Evolutionary conservation across 2,329 filamentous ascomycete genomes (phyloP), one percentile per base, ranked within the genome.

Genomic region (Cladosporium velox): DNA sequence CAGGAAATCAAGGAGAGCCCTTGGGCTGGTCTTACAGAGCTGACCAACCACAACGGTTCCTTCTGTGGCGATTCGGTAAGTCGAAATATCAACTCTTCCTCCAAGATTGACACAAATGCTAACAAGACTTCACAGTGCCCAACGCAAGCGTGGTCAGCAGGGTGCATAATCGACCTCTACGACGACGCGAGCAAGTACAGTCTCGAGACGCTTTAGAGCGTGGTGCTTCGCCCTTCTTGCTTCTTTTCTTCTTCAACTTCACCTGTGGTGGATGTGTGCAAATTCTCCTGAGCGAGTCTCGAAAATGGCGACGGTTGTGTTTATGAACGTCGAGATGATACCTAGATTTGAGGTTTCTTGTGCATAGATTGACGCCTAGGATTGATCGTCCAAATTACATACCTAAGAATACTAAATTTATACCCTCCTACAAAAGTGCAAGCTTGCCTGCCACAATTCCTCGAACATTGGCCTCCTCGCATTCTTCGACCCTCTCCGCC

Each of bases 131-230:
- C 65, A 55, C 76, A 95, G 89, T 95, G 90, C 63, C 95, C 95
- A 30, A 97, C 95, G 0, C 95, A 99, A 79, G 91, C 95, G 63
- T 99, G 95, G 95, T 97, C 93, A 63, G 91, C 95, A 34, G 91
- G 92, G 26, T 98, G 95, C 77, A 83, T 99, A 75, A 91, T 99
- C 74, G 95, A 99, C 80, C 80, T 99, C 70, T 99, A 97, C 81
- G 93, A 97, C 84, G 95, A 99, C 77, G 94, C 92, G 66, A 76
- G 74, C 72, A 71, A 71, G 67, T 69, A 68, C 63, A 69, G 67
- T 21, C 35, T 66, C 8, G 67, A 69, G 18, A 52, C 34, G 12
- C 44, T 62, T 38, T 62, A 41, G 32, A 34, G 52, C 32, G 49
- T 28, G 12, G 24, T 30, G 24, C 41, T 47, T 12, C 10, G 41